Evolutionary conservation across 345 rosid genomes (phyloP), one percentile per base, ranked within the genome.

Genomic region (Durio zibethinus): DNA sequence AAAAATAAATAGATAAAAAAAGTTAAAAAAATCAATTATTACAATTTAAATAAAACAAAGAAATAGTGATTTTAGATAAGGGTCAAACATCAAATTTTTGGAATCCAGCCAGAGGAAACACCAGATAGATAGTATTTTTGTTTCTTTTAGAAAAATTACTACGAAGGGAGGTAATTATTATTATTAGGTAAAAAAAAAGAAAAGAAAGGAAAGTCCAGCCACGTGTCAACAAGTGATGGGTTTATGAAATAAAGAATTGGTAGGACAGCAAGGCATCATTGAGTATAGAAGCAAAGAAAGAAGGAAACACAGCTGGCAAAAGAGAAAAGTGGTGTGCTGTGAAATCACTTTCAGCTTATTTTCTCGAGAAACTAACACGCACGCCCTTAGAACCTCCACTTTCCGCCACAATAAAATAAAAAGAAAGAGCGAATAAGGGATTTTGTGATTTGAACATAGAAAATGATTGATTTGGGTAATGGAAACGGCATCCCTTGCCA

Each of bases 321-420:
- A 70, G 59, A 27, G 25, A 29, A 48, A 69, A 47, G 35, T 10
- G 7, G 33, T 57, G 33, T 57, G 74, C n/a, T 2, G 1, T 12
- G 47, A 8, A 54, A n/a, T 21, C 72, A 21, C 72, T 66, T 50
- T 35, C 29, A 29, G 29, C n/a, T 54, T 14, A 40, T 56, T 73
- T 54, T 54, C 76, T 73, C 76, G 52, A 73, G 52, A 56, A 73
- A 73, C 76, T 9, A 73, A 73, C 76, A 38, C 64, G 65, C 52
- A 56, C 65, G 65, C 50, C 65, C 76, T 50, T 18, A 20, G 48
- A 33, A 36, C 20, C 45, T 9, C 43, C 1, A 40, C 72, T 66
- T 66, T 66, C 45, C 42, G 48, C 72, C n/a, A n/a, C n/a, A n/a
- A n/a, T n/a, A n/a, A n/a, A n/a, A n/a, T n/a, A n/a, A n/a, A n/a